Evolutionary conservation across 192 early-diverging fungal species (phyloP).

Genomic region (Entomortierella chlamydospora): DNA sequence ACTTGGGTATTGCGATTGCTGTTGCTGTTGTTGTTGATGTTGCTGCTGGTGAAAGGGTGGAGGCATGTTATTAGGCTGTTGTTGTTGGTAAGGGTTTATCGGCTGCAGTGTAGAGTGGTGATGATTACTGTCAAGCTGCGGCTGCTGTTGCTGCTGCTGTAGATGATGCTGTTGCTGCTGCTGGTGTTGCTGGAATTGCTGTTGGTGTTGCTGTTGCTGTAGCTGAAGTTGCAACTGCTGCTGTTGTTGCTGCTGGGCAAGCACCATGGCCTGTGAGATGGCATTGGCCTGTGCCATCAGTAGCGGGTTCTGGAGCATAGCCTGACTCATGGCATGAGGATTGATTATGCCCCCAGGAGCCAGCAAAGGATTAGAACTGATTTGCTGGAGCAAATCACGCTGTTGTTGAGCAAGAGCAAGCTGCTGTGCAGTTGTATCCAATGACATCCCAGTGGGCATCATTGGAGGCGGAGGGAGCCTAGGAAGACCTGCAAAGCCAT

Average conservation of each 20-base stretch:
- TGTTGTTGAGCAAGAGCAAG: conserved; percentile 23
- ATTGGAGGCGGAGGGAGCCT: not conserved
- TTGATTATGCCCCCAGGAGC: conserved; percentile 30
- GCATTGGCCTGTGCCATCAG: conserved; percentile 52
- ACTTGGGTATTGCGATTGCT: conserved; percentile 1
- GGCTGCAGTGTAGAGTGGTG: too few relatives aligned
- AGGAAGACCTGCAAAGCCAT: conserved; percentile 1
- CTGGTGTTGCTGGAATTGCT: conserved; percentile 1
- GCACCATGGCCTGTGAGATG: conserved; percentile 44
- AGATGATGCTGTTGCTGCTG: conserved; percentile 10
- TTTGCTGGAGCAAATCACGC: conserved; percentile 32
- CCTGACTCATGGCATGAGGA: conserved; percentile 49
- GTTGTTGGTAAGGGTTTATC: not conserved
- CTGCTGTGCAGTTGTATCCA: not conserved
- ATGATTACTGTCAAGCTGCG: not conserved
- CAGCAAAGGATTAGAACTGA: conserved; percentile 32
- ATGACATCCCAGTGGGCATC: not conserved
- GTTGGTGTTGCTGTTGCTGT: conserved; percentile 14
- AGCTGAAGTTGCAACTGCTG: conserved; percentile 22
- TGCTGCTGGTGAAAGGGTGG: conserved; percentile 16
- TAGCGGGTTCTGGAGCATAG: conserved; percentile 44
- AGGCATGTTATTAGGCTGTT: not conserved
- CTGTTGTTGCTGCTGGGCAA: conserved; percentile 29
- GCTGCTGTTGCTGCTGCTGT: conserved; percentile 12
- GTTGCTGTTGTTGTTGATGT: conserved; percentile 16